These are phyloP conservation scores for Syncephalastrum contaminatum DNA, from an alignment of 371 early-diverging fungal genomes.

Conservation along the genomic window DNA sequence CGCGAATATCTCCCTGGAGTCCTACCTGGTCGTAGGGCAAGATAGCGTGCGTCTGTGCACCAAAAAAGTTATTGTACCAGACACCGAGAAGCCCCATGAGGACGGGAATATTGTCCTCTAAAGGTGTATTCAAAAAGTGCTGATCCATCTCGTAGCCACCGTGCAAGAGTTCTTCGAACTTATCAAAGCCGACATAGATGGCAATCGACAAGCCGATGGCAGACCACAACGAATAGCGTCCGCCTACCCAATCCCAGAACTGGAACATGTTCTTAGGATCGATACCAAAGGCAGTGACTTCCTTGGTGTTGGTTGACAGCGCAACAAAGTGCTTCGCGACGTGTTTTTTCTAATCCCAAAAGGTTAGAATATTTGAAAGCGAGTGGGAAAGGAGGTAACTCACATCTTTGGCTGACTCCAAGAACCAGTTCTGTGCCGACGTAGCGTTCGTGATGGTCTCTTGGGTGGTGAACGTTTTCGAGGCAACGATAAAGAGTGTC, in stretches of 20 bases:
- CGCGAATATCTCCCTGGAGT: too few relatives aligned
- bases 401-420: slow-evolving; percentile 80
- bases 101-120: slow-evolving; percentile 91
- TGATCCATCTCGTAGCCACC: slow-evolving; percentile 98
- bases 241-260: slow-evolving; percentile 99
- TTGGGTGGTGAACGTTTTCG: slow-evolving; percentile 98
- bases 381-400: slow-evolving; percentile 22
- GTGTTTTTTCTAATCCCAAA: slow-evolving; percentile 53
- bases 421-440: slow-evolving; percentile 94
- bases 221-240: slow-evolving; percentile 99
- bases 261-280: slow-evolving; percentile 94
- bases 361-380: too few relatives aligned
- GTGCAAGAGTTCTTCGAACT: slow-evolving; percentile 88
- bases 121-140: slow-evolving; percentile 88
- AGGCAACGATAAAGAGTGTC: slow-evolving; percentile 95
- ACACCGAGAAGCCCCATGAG: slow-evolving; percentile 89
- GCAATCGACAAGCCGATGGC: slow-evolving; percentile 98
- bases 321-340: slow-evolving; percentile 99
- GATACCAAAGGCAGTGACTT: slow-evolving; percentile 92
- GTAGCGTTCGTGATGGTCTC: slow-evolving; percentile 98
- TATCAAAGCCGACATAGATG: slow-evolving; percentile 93
- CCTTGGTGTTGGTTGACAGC: slow-evolving; percentile 92
- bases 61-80: slow-evolving; percentile 98
- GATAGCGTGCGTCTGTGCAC: slow-evolving; percentile 93
- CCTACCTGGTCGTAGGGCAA: slow-evolving; percentile 92